These are phyloP conservation scores for Ensete ventricosum DNA, from an alignment of 176 grass and related monocot genomes.

Conservation along the genomic window DNA sequence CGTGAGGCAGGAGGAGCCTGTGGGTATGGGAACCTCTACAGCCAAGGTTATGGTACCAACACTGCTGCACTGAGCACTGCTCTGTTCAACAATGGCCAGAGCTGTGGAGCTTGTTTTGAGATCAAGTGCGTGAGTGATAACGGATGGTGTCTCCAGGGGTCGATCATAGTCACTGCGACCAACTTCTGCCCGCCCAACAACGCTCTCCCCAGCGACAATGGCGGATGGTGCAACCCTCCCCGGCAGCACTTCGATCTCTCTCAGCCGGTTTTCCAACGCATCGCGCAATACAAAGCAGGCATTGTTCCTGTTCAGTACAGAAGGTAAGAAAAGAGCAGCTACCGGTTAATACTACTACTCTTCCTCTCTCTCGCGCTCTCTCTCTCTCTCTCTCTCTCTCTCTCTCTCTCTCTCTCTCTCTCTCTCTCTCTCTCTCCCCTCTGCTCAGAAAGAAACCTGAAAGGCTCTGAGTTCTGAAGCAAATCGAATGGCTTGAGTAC, in stretches of 20 bases:
- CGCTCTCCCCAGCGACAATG: constrained; percentile 31
- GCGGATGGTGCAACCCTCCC: constrained; percentile 97
- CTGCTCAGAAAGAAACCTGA: too few species aligned
- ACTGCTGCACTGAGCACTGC: constrained; percentile 65
- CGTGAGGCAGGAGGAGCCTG: constrained; percentile 50
- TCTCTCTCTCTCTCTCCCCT: too few species aligned
- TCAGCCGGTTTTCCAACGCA: constrained; percentile 59
- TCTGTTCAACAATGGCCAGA: constrained; percentile 49
- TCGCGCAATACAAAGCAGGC: constrained; percentile 48
- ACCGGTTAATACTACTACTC: neutral
- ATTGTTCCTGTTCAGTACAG: constrained; percentile 48
- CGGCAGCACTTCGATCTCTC: constrained; percentile 74
- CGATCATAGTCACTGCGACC: constrained; percentile 60
- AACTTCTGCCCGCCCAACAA: constrained; percentile 81
- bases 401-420: too few species aligned
- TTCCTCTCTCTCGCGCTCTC: too few species aligned
- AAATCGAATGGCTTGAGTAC: neutral
- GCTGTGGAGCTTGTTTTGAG: constrained; percentile 72
- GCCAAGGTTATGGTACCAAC: constrained; percentile 60
- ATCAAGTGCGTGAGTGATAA: constrained; percentile 29
- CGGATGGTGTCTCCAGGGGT: constrained; percentile 38
- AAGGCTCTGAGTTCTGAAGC: too few species aligned
- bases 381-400: too few species aligned
- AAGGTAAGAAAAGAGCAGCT: constrained; percentile 24
- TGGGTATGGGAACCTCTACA: constrained; percentile 71